Base-by-base conservation (phyloP, 352 stramenopile genomes). In the Phytophthora litchii region DNA sequence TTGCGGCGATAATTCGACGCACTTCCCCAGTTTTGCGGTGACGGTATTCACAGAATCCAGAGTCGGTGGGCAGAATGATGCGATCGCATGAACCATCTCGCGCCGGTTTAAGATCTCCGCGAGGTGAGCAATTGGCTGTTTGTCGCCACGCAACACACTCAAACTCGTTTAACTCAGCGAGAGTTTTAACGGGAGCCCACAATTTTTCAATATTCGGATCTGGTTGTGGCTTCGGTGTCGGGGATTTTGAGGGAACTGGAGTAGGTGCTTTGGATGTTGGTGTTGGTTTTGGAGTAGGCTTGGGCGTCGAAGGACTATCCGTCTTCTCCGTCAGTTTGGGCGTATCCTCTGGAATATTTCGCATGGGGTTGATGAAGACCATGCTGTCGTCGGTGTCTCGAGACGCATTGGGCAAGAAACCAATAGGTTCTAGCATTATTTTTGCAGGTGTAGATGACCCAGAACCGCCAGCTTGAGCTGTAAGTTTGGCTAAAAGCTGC, bases 21-120 rank as follows among this genome's bases (percentile, higher is more conserved):
- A 72, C 43, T 21, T 55, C 62, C 25, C 64, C 67, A 0, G 66
- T 82, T 23, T 64, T 57, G 13, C 58, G 63, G 49, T 84, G 73
- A 11, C 59, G 71, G 21, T 82, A 71, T 41, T 86, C 77, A 35
- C 80, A 89, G 49, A 72, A 89, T 6, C 80, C 77, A 1, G 72
- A 72, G 34, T 80, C 68, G 13, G 59, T 50, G 32, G 65, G 51
- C 4, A 51, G 41, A 41, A 88, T 78, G 1, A 67, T 41, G 3
- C 62, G 43, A 16, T 57, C 36, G 52, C 80, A 90, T 0, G 41
- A 46, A 1, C 25, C 44, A 46, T 85, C 76, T 35, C 71, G 14
- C 20, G 51, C 13, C 0, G 69, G 49, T 35, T 76, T 65, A 10
- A 55, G 50, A 12, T 45, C 29, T 12, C 77, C 75, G 49, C 66